A percentile compares a stretch with the other conserved stretches of the same genome.
phyloP scores from a whole-genome alignment of 2,329 filamentous ascomycete genomes.

The Camillea tinctor region DNA sequence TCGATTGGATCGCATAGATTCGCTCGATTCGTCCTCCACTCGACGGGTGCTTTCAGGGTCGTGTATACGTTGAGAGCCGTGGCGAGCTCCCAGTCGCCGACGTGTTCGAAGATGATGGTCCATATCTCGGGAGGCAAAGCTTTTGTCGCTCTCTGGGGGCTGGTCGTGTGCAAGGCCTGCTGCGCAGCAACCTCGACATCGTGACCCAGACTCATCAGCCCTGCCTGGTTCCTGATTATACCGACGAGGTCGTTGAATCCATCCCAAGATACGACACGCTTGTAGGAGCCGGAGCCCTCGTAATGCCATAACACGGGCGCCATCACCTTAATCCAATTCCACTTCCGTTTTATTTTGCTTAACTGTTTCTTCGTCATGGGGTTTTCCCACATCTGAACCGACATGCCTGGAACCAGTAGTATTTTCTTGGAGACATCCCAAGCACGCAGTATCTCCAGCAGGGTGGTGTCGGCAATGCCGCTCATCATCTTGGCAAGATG shows the following conservation, averaged over 20 bases:
- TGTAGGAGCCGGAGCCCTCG: constrained; percentile 46
- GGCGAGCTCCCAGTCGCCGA: constrained; percentile 88
- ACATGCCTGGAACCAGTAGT: constrained; percentile 85
- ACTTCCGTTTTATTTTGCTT: constrained; percentile 77
- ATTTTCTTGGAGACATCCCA: constrained; percentile 89
- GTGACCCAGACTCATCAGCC: constrained; percentile 70
- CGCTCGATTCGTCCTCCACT: constrained; percentile 29
- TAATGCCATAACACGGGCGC: constrained; percentile 82
- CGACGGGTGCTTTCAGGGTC: constrained; percentile 67
- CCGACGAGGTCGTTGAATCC: constrained; percentile 70
- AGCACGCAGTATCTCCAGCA: constrained; percentile 76
- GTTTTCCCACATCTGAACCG: constrained; percentile 83
- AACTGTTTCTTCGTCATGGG: constrained; percentile 86
- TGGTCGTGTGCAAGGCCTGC: constrained; percentile 38
- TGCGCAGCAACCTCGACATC: constrained; percentile 60
- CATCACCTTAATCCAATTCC: constrained; percentile 83
- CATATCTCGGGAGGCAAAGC: constrained; percentile 81
- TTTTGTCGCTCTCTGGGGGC: constrained; percentile 36
- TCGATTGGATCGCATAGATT: constrained; percentile 59
- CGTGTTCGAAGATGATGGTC: constrained; percentile 81
- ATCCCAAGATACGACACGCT: constrained; percentile 59
- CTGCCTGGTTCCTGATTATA: constrained; percentile 74
- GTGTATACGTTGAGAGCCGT: constrained; percentile 79
- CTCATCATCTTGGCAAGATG: constrained; percentile 84
- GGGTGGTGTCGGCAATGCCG: constrained; percentile 76